phyloP scores from a whole-genome alignment of 2,329 filamentous ascomycete species.

The Fusarium sp. region DNA sequence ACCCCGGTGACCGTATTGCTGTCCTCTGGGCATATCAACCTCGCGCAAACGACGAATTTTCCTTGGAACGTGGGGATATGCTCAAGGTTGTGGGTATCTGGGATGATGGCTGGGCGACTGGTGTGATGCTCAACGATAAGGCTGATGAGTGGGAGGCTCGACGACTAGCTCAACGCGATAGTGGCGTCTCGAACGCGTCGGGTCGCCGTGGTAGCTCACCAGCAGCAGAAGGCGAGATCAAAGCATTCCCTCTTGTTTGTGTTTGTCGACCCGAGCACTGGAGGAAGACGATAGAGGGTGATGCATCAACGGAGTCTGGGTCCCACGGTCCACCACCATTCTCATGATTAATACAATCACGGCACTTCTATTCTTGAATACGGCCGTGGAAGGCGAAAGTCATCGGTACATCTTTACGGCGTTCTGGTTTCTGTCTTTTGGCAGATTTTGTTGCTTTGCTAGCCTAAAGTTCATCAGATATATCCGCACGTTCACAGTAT shows the following conservation, averaged over 20 bases:
- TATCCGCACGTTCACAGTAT: conserved; percentile 23
- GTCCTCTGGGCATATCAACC: conserved; percentile 98
- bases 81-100: conserved; percentile 98
- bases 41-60: conserved; percentile 91
- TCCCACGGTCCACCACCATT: conserved; percentile 57
- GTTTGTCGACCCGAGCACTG: conserved; percentile 96
- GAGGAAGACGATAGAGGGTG: conserved; percentile 95
- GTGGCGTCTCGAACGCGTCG: conserved; percentile 88
- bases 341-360: conserved; percentile 48
- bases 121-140: conserved; percentile 82
- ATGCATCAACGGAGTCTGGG: conserved; percentile 76
- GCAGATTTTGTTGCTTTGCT: conserved; percentile 38
- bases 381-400: conserved; percentile 39
- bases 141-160: conserved; percentile 91
- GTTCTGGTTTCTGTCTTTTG: conserved; percentile 49
- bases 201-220: conserved; percentile 73
- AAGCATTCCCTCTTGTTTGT: conserved; percentile 96
- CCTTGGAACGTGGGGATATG: conserved; percentile 95
- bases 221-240: conserved; percentile 81
- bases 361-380: conserved; percentile 48
- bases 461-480: conserved; percentile 29
- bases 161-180: conserved; percentile 85
- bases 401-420: conserved; percentile 55
- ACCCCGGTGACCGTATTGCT: conserved; percentile 88
- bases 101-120: conserved; percentile 99